These are phyloP conservation scores for Aspergillus uvarum DNA, from an alignment of 2,329 filamentous ascomycete species.

Conservation along the genomic window DNA sequence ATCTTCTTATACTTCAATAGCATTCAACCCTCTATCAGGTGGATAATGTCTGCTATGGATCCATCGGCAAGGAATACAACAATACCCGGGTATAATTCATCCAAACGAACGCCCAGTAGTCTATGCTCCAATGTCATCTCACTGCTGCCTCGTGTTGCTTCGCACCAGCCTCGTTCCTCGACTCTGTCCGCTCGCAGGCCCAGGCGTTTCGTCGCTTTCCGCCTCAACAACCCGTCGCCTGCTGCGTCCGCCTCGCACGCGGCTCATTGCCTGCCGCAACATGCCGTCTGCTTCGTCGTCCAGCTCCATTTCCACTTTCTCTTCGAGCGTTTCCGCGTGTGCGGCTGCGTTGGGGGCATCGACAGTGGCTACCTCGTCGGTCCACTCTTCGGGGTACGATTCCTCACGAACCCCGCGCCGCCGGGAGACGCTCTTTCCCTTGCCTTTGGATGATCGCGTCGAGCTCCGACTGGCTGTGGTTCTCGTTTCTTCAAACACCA, in stretches of 20 bases:
- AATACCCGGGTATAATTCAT: constrained; percentile 6
- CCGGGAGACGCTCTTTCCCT: constrained; percentile 21
- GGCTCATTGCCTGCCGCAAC: constrained; percentile 40
- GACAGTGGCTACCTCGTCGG: constrained; percentile 36
- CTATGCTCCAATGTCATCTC: constrained; percentile 4
- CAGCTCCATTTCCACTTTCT: constrained; percentile 43
- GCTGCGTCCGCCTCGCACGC: constrained; percentile 28
- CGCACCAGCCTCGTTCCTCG: constrained; percentile 22
- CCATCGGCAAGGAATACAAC: neutral
- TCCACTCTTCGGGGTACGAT: constrained; percentile 34
- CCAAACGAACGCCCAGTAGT: constrained; percentile 7
- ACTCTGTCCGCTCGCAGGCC: constrained; percentile 18
- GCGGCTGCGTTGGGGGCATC: constrained; percentile 19
- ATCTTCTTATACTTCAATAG: too few relatives aligned
- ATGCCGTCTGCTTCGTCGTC: constrained; percentile 46
- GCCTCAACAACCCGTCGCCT: constrained; percentile 12
- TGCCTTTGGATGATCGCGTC: constrained; percentile 28
- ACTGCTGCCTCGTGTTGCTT: constrained; percentile 10
- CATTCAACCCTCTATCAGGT: neutral
- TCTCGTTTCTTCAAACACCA: constrained; percentile 18
- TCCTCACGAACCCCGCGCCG: constrained; percentile 26
- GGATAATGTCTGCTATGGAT: neutral
- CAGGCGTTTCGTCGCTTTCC: constrained; percentile 27
- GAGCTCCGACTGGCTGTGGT: constrained; percentile 22
- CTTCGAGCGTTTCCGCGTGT: constrained; percentile 25